These are phyloP conservation scores for Nemophila menziesii DNA, from an alignment of 257 asterid genomes.

Conservation along the genomic window DNA sequence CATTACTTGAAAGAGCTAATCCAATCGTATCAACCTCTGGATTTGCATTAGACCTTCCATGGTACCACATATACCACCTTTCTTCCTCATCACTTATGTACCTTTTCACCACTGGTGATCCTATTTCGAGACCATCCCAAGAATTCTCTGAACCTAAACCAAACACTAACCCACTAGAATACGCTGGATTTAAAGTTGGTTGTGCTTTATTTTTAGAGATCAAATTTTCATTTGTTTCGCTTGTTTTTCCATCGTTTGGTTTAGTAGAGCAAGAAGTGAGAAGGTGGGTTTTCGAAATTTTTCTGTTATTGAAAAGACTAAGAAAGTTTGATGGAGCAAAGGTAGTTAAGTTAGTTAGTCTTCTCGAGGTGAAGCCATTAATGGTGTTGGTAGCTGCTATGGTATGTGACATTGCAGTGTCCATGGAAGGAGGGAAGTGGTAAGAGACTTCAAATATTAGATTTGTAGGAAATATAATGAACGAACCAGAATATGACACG, in stretches of 20 bases:
- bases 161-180: conserved; percentile 57
- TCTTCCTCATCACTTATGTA: conserved; percentile 78
- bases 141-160: conserved; percentile 48
- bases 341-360: conserved; percentile 17
- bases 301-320: conserved; percentile 12
- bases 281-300: conserved; percentile 14
- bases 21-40: conserved; percentile 45
- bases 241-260: conserved; percentile 37
- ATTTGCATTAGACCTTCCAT: conserved; percentile 39
- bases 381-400: conserved; percentile 2
- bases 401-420: conserved; percentile 9
- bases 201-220: conserved; percentile 9
- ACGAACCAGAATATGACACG: conserved; percentile 8
- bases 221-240: conserved; percentile 22
- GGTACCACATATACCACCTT: conserved; percentile 89
- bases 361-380: conserved; percentile 4
- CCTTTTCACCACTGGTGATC: conserved; percentile 88
- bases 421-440: conserved; percentile 7
- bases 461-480: background rate
- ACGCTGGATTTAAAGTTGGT: conserved; percentile 26
- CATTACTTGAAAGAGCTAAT: conserved; percentile 75
- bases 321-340: conserved; percentile 16
- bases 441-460: background rate
- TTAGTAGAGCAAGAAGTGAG: conserved; percentile 44
- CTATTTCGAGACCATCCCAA: conserved; percentile 72